Percentiles rank a stretch among this genome's conserved stretches.
Evolutionary conservation across 768 basidiomycete species (phyloP).

Genomic region (Naematelia encephala): DNA sequence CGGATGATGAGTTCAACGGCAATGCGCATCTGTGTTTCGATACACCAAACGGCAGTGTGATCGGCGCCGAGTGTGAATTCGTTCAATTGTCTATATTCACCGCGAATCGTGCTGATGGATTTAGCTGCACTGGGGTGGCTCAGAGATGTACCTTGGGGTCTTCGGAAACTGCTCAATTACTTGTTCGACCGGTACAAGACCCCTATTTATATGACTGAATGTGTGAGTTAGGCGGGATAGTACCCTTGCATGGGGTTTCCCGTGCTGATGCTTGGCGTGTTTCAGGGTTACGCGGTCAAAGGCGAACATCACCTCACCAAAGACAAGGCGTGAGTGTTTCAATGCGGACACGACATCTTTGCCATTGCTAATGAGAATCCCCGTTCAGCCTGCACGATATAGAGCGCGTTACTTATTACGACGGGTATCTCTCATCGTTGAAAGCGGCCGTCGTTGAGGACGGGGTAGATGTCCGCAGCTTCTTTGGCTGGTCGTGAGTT

Average conservation of each 20-base stretch:
- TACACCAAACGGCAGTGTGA: constrained; percentile 27
- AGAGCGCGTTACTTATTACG: constrained; percentile 35
- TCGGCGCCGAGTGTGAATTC: constrained; percentile 35
- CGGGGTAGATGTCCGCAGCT: constrained; percentile 38
- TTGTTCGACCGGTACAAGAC: constrained; percentile 38
- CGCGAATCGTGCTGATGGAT: not conserved
- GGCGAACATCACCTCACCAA: constrained; percentile 26
- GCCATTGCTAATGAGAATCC: not conserved
- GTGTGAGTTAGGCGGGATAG: constrained; percentile 21
- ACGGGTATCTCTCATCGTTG: constrained; percentile 32
- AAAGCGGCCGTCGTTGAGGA: constrained; percentile 35
- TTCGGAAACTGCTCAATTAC: constrained; percentile 39
- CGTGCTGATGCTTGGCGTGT: constrained; percentile 7
- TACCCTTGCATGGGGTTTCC: not conserved
- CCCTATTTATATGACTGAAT: constrained; percentile 47
- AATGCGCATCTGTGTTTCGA: constrained; percentile 26
- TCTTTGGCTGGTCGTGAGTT: constrained; percentile 24
- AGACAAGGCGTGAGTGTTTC: constrained; percentile 30
- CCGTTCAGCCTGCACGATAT: constrained; percentile 29
- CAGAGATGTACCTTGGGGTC: constrained; percentile 44
- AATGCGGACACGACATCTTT: not conserved
- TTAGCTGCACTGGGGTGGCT: constrained; percentile 32
- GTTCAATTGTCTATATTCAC: too few relatives aligned
- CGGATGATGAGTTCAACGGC: constrained; percentile 31
- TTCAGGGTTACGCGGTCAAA: constrained; percentile 23